Percentiles rank a stretch among this genome's conserved stretches.
Evolutionary conservation across 345 rosid species (phyloP).

Genomic region (Melastoma malabathricum): DNA sequence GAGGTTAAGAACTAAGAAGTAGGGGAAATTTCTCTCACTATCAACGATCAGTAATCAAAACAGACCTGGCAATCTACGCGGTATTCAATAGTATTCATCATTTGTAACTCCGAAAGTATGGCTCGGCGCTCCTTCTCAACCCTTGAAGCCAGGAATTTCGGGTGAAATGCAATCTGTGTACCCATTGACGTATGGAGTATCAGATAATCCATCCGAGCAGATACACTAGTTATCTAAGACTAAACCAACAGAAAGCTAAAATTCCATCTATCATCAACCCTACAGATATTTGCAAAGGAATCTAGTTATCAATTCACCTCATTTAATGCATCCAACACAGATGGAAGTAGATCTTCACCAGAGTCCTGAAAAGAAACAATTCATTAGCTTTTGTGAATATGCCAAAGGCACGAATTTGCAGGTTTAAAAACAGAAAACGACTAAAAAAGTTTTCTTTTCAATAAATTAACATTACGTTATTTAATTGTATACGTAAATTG

Average conservation of each 20-base stretch:
- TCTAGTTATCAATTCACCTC: conserved; percentile 38
- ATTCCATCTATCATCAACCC: no score
- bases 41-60: conserved; percentile 2
- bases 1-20: conserved; percentile 6
- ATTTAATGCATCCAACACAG: conserved; percentile 84
- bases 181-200: conserved; percentile 4
- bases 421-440: neutral
- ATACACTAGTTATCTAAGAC: no score
- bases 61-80: conserved; percentile 98
- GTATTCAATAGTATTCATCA: conserved; percentile 99
- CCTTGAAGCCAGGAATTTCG: conserved; percentile 84
- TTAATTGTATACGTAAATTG: no score
- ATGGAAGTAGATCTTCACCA: conserved; percentile 68
- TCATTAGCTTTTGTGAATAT: conserved; percentile 10
- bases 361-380: conserved; percentile 48
- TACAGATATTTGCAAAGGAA: conserved; percentile 1
- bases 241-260: neutral
- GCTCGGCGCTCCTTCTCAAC: conserved; percentile 99
- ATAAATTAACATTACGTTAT: no score
- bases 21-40: conserved; percentile 1
- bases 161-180: conserved; percentile 87
- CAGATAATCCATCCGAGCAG: no score
- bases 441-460: no score
- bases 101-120: conserved; percentile 94
- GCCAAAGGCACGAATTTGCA: neutral